phyloP scores from a whole-genome alignment of 2,329 filamentous ascomycete genomes.

The Fonsecaea monophora region DNA sequence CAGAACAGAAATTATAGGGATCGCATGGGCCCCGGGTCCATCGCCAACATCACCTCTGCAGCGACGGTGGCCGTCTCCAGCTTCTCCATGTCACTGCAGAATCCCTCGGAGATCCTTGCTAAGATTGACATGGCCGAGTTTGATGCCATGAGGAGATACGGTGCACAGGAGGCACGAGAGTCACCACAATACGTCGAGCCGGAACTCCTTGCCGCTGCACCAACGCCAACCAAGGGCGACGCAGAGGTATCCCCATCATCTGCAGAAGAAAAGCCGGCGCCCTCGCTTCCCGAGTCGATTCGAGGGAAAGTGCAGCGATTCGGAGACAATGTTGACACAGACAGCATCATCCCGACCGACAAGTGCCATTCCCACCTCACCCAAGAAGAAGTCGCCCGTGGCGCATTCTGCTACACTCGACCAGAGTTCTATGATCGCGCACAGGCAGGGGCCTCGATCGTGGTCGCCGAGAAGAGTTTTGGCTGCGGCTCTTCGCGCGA shows the following conservation, averaged over 20 bases:
- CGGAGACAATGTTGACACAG: conserved; percentile 27
- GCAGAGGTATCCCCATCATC: neutral
- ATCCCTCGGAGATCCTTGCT: conserved; percentile 29
- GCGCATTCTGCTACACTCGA: conserved; percentile 25
- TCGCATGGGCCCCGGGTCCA: conserved; percentile 50
- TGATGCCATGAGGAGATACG: conserved; percentile 14
- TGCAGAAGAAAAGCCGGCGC: neutral
- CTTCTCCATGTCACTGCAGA: conserved; percentile 23
- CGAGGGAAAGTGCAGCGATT: conserved; percentile 21
- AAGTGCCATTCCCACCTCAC: conserved; percentile 27
- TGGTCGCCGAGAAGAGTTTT: conserved; percentile 26
- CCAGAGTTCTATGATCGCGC: conserved; percentile 25
- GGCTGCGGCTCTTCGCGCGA: conserved; percentile 25
- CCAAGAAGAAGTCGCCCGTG: conserved; percentile 24
- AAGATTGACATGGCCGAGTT: conserved; percentile 39
- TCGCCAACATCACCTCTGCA: conserved; percentile 18
- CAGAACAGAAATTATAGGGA: conserved; percentile 58
- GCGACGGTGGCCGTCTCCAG: conserved; percentile 19
- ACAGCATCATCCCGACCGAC: conserved; percentile 29
- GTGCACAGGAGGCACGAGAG: neutral
- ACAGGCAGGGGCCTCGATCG: conserved; percentile 17
- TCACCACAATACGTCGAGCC: conserved; percentile 8
- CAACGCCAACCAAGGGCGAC: neutral
- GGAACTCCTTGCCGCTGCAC: neutral
- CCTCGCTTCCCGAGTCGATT: conserved; percentile 20